phyloP scores from a whole-genome alignment of 805 yeast genomes.

The Monosporozyma solicola region DNA sequence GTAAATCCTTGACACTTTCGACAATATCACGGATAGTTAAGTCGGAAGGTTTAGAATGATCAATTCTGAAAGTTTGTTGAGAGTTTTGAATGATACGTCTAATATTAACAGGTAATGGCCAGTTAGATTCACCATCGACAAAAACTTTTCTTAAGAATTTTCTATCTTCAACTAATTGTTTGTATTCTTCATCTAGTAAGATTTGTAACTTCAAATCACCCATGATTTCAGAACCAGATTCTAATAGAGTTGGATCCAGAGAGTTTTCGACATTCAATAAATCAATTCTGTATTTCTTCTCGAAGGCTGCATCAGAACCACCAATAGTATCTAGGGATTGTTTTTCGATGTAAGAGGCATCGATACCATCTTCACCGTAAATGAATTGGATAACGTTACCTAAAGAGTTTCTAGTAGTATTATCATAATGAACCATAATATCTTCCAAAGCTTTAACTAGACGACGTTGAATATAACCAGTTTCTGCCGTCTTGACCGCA shows the following conservation, averaged over 20 bases:
- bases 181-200: constrained; percentile 73
- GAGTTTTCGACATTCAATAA: constrained; percentile 60
- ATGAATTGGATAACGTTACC: constrained; percentile 95
- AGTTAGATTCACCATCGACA: constrained; percentile 86
- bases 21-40: constrained; percentile 78
- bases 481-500: constrained; percentile 98
- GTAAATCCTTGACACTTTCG: constrained; percentile 56
- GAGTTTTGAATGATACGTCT: constrained; percentile 96
- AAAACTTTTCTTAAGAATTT: constrained; percentile 72
- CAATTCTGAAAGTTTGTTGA: constrained; percentile 92
- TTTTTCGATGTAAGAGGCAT: constrained; percentile 95
- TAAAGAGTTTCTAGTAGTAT: constrained; percentile 93
- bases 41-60: constrained; percentile 83
- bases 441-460: constrained; percentile 93
- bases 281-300: constrained; percentile 76
- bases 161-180: constrained; percentile 72
- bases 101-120: constrained; percentile 97
- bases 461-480: constrained; percentile 98
- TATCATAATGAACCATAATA: constrained; percentile 96
- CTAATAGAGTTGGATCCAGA: constrained; percentile 65
- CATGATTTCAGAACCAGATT: constrained; percentile 80
- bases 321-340: constrained; percentile 94
- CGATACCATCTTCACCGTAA: constrained; percentile 98
- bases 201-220: constrained; percentile 84
- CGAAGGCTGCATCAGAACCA: constrained; percentile 80